phyloP scores from a whole-genome alignment of 192 early-diverging fungal genomes.

The Coemansia asiatica region DNA sequence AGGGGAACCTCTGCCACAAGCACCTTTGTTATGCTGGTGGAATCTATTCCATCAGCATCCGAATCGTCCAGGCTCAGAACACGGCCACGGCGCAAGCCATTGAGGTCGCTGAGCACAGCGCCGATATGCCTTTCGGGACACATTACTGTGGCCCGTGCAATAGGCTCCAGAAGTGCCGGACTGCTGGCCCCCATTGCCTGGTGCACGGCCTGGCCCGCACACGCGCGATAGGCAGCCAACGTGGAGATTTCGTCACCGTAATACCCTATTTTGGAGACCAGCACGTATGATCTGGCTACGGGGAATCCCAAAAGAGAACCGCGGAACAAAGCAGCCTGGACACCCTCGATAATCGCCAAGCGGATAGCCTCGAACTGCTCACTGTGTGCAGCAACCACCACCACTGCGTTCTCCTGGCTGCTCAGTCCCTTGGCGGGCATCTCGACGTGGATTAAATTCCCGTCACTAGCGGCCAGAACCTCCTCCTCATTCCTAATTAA shows the following conservation, averaged over 20 bases:
- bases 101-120: constrained; percentile 75
- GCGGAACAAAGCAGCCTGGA: constrained; percentile 65
- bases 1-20: constrained; percentile 69
- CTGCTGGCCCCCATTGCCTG: constrained; percentile 55
- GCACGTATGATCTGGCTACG: constrained; percentile 61
- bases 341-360: constrained; percentile 64
- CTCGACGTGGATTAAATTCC: constrained; percentile 24
- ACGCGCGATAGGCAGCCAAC: constrained; percentile 60
- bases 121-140: constrained; percentile 76
- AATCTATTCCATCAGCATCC: constrained; percentile 9
- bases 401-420: neutral
- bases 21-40: constrained; percentile 15
- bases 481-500: too few relatives aligned
- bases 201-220: constrained; percentile 63
- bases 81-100: constrained; percentile 71
- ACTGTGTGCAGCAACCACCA: neutral
- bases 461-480: too few relatives aligned
- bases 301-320: constrained; percentile 82
- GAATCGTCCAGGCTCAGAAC: constrained; percentile 62
- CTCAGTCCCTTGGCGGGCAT: constrained; percentile 6
- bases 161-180: constrained; percentile 71
- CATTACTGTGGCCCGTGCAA: constrained; percentile 73
- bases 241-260: constrained; percentile 61
- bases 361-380: constrained; percentile 21
- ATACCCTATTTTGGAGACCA: constrained; percentile 55